A percentile compares a stretch with the other conserved stretches of the same genome.
These are phyloP conservation scores for Pezicula carpinea DNA, from an alignment of 2,329 filamentous ascomycete genomes.

Conservation along the genomic window DNA sequence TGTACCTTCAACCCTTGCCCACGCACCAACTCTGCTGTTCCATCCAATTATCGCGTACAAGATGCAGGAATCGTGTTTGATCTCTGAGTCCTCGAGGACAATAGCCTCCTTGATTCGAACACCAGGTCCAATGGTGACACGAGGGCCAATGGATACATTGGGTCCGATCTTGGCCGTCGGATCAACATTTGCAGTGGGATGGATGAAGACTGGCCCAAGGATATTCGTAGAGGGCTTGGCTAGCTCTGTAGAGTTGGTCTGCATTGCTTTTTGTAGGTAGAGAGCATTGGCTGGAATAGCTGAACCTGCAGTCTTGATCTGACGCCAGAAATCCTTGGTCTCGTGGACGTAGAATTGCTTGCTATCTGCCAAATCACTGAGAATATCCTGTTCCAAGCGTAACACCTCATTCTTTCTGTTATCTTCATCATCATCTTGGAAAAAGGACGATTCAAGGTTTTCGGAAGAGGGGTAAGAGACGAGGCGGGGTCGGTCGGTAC, in stretches of 20 bases:
- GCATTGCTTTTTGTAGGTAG: conserved; percentile 91
- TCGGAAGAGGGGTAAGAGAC: conserved; percentile 95
- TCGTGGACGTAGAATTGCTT: conserved; percentile 98
- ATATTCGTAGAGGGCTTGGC: conserved; percentile 81
- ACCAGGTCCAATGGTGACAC: conserved; percentile 77
- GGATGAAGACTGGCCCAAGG: conserved; percentile 89
- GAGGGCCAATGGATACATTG: conserved; percentile 94
- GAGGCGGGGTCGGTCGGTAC: conserved; percentile 83
- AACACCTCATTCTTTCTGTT: conserved; percentile 79
- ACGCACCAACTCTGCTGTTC: conserved; percentile 94
- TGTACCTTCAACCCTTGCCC: conserved; percentile 95
- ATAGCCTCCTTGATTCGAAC: conserved; percentile 94
- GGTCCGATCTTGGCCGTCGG: conserved; percentile 94
- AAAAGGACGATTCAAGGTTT: conserved; percentile 71
- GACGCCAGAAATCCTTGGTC: conserved; percentile 98
- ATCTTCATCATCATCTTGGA: conserved; percentile 70
- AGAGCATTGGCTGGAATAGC: conserved; percentile 95
- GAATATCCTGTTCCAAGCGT: conserved; percentile 92
- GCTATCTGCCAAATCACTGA: conserved; percentile 91
- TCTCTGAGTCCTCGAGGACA: conserved; percentile 88
- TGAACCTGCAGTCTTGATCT: conserved; percentile 98
- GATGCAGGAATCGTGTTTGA: conserved; percentile 95
- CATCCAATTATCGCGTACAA: conserved; percentile 96
- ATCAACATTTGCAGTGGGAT: conserved; percentile 85
- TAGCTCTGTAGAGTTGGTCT: conserved; percentile 76